phyloP scores from a whole-genome alignment of 2,329 filamentous ascomycete genomes.

The Rugonectria rugulosa region DNA sequence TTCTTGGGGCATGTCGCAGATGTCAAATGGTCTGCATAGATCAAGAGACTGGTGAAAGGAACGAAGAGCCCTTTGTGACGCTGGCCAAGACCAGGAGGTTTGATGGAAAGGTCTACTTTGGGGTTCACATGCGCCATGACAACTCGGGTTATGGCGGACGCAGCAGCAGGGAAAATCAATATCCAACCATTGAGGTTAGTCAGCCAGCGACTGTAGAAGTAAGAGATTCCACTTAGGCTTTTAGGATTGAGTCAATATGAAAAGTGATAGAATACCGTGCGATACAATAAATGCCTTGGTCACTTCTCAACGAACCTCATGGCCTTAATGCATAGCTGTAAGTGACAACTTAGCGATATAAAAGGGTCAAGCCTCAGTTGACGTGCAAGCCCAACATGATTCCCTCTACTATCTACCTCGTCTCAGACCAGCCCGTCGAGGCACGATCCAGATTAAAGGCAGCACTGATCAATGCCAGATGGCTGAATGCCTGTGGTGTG shows the following conservation, averaged over 20 bases:
- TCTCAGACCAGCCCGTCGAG: slow-evolving; percentile 32
- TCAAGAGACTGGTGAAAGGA: slow-evolving; percentile 78
- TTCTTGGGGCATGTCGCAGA: slow-evolving; percentile 83
- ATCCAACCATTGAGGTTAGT: slow-evolving; percentile 58
- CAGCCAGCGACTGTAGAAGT: slow-evolving; percentile 47
- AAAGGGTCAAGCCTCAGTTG: no score
- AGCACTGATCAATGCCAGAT: slow-evolving; percentile 77
- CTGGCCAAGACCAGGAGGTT: slow-evolving; percentile 86
- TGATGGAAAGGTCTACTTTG: slow-evolving; percentile 88
- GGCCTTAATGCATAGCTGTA: no score
- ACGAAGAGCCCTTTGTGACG: slow-evolving; percentile 87
- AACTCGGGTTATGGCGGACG: neutral
- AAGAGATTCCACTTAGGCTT: neutral
- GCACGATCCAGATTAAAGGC: slow-evolving; percentile 77
- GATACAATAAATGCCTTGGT: no score
- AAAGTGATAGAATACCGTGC: no score
- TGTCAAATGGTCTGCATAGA: slow-evolving; percentile 98
- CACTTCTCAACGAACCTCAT: neutral
- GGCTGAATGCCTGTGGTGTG: slow-evolving; percentile 81
- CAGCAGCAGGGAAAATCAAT: slow-evolving; percentile 30
- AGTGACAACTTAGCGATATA: no score
- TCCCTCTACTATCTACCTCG: slow-evolving; percentile 15
- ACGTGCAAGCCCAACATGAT: neutral
- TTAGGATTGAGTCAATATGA: neutral
- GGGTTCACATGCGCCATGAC: slow-evolving; percentile 75